Base-by-base conservation (phyloP, 2,329 filamentous ascomycete species). In the Fusarium annulatum region DNA sequence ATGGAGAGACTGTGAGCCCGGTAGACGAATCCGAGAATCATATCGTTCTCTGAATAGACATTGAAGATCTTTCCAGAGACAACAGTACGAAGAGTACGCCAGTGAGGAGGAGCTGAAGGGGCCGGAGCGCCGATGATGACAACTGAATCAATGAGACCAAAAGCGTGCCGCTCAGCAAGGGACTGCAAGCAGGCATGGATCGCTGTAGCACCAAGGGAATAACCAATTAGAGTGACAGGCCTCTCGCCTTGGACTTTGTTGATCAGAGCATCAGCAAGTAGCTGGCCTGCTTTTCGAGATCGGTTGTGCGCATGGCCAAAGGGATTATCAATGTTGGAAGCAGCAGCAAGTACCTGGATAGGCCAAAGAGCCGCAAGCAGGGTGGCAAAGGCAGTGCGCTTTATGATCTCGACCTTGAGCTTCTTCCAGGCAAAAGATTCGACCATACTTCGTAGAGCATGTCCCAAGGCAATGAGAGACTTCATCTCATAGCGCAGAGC, bases 1-100 rank as follows among this genome's bases (percentile, higher is more conserved):
- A 93, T 88, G 72, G 96, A 92, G 34, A 97, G 88, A 66, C 92
- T 95, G 45, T 93, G 94, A 5, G 94, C 92, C 49, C 95, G 91
- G 81, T 98, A 97, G 23, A 97, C 85, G 79, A 97, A 96, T 2
- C 91, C 95, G 2, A 98, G 89, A 38, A 98, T 91, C 78, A 94
- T 93, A 81, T 98, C 95, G 68, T 96, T 95, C 59, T 92, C 90
- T 4, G 94, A 96, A 82, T 92, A 97, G 14, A 96, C 94, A 76
- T 98, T 98, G 76, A 97, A 92, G 12, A 97, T 87, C 64, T 93
- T 89, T 5, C 95, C 95, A 4, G 92, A 90, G 1, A 97, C 94
- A 2, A 96, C 94, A 49, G 89, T 90, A 36, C 94, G 90, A 74
- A 97, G 90, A 42, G 89, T 86, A 49, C 91, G 88, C 95, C 95